Percentiles rank a stretch among this genome's conserved stretches.
Evolutionary conservation across 2,329 filamentous ascomycete genomes (phyloP).

Genomic region (Aspergillus bombycis): DNA sequence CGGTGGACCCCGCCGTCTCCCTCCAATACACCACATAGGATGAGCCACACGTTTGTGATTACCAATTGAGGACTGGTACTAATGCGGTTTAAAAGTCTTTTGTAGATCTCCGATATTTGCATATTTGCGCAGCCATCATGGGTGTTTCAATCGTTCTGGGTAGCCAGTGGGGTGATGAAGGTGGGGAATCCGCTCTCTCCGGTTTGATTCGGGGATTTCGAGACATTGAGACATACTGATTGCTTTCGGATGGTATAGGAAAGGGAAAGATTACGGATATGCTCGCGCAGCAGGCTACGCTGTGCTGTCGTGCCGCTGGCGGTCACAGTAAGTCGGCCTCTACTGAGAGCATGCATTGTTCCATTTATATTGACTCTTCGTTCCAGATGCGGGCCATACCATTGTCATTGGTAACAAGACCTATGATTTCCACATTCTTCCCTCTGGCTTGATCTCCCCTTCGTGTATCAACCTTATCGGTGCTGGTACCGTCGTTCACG

Average conservation of each 20-base stretch:
- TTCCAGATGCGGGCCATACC: conserved; percentile 50
- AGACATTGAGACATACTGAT: conserved; percentile 10
- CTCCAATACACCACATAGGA: neutral
- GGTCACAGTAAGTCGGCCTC: conserved; percentile 46
- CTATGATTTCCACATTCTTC: conserved; percentile 55
- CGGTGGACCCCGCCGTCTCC: neutral
- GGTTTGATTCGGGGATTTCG: neutral
- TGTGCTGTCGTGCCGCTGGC: conserved; percentile 51
- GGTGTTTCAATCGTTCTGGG: conserved; percentile 49
- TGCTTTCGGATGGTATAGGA: conserved; percentile 30
- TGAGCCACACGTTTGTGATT: neutral
- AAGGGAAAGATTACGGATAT: conserved; percentile 55
- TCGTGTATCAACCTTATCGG: conserved; percentile 52
- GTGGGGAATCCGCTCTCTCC: conserved; percentile 22
- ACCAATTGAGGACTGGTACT: neutral
- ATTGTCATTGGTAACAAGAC: conserved; percentile 51
- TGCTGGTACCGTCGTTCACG: conserved; percentile 51
- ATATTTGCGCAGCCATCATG: conserved; percentile 25
- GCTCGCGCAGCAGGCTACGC: conserved; percentile 47
- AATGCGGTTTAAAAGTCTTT: neutral
- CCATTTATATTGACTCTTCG: conserved; percentile 1
- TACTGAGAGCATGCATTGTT: neutral
- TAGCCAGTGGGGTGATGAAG: conserved; percentile 54
- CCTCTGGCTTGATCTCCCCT: conserved; percentile 49
- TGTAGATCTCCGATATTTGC: neutral